These are phyloP conservation scores for Boletus insuetus DNA, from an alignment of 768 basidiomycete genomes.

Conservation along the genomic window DNA sequence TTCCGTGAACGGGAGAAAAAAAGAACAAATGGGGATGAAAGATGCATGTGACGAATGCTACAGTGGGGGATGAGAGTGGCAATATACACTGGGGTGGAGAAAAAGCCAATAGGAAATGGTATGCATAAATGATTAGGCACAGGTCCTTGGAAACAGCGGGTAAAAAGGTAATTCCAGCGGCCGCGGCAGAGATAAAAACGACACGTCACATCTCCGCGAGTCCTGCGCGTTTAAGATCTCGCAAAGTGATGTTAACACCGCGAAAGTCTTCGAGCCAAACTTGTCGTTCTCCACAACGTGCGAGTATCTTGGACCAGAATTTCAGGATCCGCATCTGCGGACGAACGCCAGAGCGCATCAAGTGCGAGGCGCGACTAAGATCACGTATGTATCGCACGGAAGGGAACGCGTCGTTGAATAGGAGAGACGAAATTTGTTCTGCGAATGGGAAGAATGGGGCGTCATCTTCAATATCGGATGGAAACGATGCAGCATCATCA, in stretches of 20 bases:
- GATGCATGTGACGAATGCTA: slow-evolving; percentile 30
- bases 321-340: slow-evolving; percentile 37
- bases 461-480: slow-evolving; percentile 35
- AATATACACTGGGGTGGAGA: slow-evolving; percentile 30
- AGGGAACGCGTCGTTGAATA: slow-evolving; percentile 61
- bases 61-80: slow-evolving; percentile 25
- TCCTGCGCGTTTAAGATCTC: slow-evolving; percentile 39
- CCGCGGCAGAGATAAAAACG: background rate
- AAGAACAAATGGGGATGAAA: slow-evolving; percentile 6
- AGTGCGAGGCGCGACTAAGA: slow-evolving; percentile 57
- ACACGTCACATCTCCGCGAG: slow-evolving; percentile 14
- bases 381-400: slow-evolving; percentile 59
- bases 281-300: slow-evolving; percentile 47
- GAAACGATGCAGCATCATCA: slow-evolving; percentile 40
- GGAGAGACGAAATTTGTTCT: slow-evolving; percentile 61
- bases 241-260: slow-evolving; percentile 55
- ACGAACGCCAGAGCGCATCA: slow-evolving; percentile 40
- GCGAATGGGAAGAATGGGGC: slow-evolving; percentile 62
- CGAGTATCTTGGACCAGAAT: slow-evolving; percentile 52
- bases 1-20: background rate
- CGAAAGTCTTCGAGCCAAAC: slow-evolving; percentile 67
- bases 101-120: slow-evolving; percentile 9
- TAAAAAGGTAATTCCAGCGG: background rate
- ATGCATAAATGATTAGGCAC: slow-evolving; percentile 18
- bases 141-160: slow-evolving; percentile 4